Percentiles rank a stretch among this genome's conserved stretches.
Conservation (phyloP, 2,329 filamentous ascomycete genomes). For the Cladorrhinum sp. region DNA sequence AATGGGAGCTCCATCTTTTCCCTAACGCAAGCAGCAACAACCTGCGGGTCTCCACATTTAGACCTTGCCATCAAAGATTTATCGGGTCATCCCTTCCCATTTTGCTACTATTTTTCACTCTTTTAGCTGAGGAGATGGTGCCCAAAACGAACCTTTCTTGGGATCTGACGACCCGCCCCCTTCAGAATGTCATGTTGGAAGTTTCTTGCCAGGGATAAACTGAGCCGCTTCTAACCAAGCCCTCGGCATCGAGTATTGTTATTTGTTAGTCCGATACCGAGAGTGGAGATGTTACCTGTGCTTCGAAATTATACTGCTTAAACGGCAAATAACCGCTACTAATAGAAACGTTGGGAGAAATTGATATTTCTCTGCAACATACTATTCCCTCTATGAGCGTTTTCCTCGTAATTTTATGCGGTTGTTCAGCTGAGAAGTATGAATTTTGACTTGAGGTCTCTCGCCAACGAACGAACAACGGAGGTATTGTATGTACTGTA, state of each 20-base stretch:
- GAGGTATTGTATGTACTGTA: too few species aligned
- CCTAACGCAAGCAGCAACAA: background rate
- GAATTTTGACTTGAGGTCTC: too few species aligned
- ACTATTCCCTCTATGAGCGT: too few species aligned
- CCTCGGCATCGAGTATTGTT: background rate
- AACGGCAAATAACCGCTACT: too few species aligned
- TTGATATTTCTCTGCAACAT: too few species aligned
- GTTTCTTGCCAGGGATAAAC: background rate
- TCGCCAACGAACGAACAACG: too few species aligned
- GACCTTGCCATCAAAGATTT: background rate
- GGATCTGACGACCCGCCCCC: conserved; percentile 6
- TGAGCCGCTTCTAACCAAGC: background rate
- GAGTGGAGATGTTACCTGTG: too few species aligned
- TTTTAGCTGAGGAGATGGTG: background rate
- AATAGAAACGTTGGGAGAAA: too few species aligned
- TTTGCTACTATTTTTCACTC: background rate
- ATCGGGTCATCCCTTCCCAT: background rate
- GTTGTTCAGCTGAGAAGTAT: too few species aligned
- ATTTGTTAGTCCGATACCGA: too few species aligned
- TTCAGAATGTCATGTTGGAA: conserved; percentile 8
- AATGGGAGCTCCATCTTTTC: background rate
- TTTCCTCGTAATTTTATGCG: too few species aligned
- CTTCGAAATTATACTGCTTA: too few species aligned
- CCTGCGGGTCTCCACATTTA: conserved; percentile 1
- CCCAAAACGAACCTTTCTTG: background rate